phyloP scores from a whole-genome alignment of 108 stramenopile genomes.

The Conticribra guillardii region DNA sequence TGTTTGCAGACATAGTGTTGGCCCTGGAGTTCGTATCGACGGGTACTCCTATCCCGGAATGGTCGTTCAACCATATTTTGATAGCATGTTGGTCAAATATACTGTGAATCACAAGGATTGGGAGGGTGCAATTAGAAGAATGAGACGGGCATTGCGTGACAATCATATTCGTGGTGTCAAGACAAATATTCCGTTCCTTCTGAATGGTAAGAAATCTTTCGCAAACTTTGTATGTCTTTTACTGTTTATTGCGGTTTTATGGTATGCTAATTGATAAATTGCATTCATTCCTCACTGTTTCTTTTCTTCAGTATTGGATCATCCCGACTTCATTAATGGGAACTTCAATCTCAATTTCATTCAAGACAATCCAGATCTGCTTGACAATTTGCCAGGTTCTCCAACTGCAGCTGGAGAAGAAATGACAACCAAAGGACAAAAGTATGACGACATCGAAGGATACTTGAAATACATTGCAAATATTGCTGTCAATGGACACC shows the following conservation, averaged over 20 bases:
- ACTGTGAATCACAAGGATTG: slow-evolving; percentile 55
- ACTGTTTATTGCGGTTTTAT: too few species aligned
- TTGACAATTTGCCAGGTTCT: slow-evolving; percentile 29
- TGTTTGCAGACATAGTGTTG: slow-evolving; percentile 65
- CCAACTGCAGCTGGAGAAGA: slow-evolving; percentile 11
- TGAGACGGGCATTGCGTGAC: slow-evolving; percentile 65
- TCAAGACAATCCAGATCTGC: slow-evolving; percentile 53
- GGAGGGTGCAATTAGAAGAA: slow-evolving; percentile 58
- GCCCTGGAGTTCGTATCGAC: slow-evolving; percentile 73
- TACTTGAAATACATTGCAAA: slow-evolving; percentile 66
- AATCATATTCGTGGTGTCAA: slow-evolving; percentile 67
- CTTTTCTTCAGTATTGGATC: slow-evolving; percentile 58
- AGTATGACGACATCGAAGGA: slow-evolving; percentile 58
- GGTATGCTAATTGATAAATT: too few species aligned
- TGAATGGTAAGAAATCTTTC: slow-evolving; percentile 44
- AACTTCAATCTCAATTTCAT: slow-evolving; percentile 68
- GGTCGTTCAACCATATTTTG: slow-evolving; percentile 76
- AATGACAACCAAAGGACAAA: slow-evolving; percentile 33
- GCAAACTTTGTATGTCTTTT: too few species aligned
- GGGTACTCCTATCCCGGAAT: slow-evolving; percentile 53
- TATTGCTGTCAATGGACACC: slow-evolving; percentile 76
- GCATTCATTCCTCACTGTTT: slow-evolving; percentile 32
- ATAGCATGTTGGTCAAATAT: slow-evolving; percentile 80
- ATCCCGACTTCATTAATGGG: slow-evolving; percentile 69
- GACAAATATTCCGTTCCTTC: slow-evolving; percentile 57